Conservation (phyloP, 225 moss, liverwort and hornwort species). For the Physcomitrium patens region DNA sequence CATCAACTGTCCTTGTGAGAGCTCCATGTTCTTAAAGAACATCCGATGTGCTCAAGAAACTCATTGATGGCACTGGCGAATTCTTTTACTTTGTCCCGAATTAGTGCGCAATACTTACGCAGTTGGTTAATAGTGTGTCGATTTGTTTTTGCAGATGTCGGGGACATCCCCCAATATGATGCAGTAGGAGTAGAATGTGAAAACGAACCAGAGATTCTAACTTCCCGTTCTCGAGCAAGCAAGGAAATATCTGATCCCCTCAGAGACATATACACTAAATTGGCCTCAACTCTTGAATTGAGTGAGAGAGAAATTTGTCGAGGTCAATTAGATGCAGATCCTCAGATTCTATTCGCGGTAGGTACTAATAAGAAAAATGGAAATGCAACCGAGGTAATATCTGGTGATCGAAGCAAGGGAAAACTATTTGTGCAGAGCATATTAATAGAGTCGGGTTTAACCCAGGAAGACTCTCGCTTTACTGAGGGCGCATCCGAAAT, state of each 20-base stretch:
- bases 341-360: conserved; percentile 21
- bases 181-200: background rate
- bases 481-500: conserved; percentile 34
- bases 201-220: conserved; percentile 26
- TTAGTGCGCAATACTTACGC: background rate
- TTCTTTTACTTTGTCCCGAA: background rate
- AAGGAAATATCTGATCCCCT: conserved; percentile 44
- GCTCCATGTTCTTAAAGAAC: background rate
- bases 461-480: background rate
- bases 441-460: conserved; percentile 38
- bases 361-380: background rate
- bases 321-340: conserved; percentile 11
- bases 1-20: background rate
- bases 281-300: conserved; percentile 39
- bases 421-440: conserved; percentile 47
- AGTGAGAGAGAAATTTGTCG: conserved; percentile 30
- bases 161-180: conserved; percentile 13
- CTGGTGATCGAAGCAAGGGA: conserved; percentile 32
- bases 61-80: background rate
- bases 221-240: conserved; percentile 26
- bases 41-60: no score
- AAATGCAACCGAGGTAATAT: background rate
- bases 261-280: conserved; percentile 44
- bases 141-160: conserved; percentile 28
- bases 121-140: conserved; percentile 7